Evolutionary conservation across 306 rosid genomes (phyloP).

Genomic region (Vigna mungo): DNA sequence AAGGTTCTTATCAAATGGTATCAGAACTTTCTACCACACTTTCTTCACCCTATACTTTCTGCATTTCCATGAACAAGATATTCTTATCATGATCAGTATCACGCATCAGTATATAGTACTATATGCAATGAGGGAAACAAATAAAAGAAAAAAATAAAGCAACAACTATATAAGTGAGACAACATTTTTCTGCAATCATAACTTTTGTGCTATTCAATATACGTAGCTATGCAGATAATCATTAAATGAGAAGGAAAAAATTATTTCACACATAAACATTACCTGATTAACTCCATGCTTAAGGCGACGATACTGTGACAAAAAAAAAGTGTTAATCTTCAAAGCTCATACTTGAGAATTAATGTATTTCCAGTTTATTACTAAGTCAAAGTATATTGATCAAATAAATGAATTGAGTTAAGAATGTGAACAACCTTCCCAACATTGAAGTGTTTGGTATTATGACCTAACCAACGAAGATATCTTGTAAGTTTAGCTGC

Average conservation of each 20-base stretch:
- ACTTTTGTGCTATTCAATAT: slow-evolving; percentile 17
- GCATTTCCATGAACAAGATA: slow-evolving; percentile 2
- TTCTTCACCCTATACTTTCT: too few species aligned
- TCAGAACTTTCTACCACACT: too few species aligned
- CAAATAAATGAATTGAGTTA: slow-evolving; percentile 41
- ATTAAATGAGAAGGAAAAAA: slow-evolving; percentile 30
- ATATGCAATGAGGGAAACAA: slow-evolving; percentile 15
- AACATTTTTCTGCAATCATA: slow-evolving; percentile 10
- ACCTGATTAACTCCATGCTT: slow-evolving; percentile 98
- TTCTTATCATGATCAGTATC: not conserved
- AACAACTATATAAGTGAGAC: slow-evolving; percentile 1
- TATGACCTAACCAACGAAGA: slow-evolving; percentile 99
- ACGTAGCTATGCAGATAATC: slow-evolving; percentile 9
- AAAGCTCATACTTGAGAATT: slow-evolving; percentile 33
- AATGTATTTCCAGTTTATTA: slow-evolving; percentile 25
- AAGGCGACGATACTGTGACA: slow-evolving; percentile 91
- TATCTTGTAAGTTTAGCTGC: slow-evolving; percentile 99
- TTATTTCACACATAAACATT: slow-evolving; percentile 36
- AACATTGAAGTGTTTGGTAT: slow-evolving; percentile 97
- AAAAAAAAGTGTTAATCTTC: slow-evolving; percentile 47
- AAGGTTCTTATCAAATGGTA: too few species aligned
- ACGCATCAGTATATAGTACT: not conserved
- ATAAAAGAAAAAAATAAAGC: not conserved
- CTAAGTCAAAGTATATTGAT: slow-evolving; percentile 31
- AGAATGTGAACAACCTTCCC: slow-evolving; percentile 84